Evolutionary conservation across 768 basidiomycete genomes (phyloP), one percentile per base, ranked within the genome.

Genomic region (Paxillus ammoniavirescens): DNA sequence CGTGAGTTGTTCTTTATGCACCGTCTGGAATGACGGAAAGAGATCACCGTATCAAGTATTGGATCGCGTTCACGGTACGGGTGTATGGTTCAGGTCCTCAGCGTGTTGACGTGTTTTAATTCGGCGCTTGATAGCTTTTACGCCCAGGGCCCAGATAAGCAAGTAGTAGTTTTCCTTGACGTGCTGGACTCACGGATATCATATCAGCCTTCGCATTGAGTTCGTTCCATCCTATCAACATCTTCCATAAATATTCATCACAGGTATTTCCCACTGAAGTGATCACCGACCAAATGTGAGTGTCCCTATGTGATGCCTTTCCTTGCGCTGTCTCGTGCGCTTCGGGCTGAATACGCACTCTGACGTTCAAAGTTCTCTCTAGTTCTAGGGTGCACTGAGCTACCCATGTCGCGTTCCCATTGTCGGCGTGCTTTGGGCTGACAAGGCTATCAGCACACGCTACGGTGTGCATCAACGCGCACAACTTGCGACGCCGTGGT

Each of bases 141-240:
- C 28, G 51, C 52, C 21, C 65, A 63, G 62, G 36, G 60, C 66
- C 17, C 67, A 62, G 62, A 64, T 65, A 56, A 65, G 64, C 65
- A 42, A 41, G 64, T 42, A n/a, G n/a, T 5, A 9, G 23, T 17
- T 12, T 8, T 35, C 2, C n/a, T 4, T 45, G 13, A 35, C n/a
- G 33, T 35, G 21, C 21, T 17, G 45, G n/a, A 38, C 41, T 42
- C 12, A 42, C 33, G 12, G 8, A 36, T 3, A 17, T 13, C 8
- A 14, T 8, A 15, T 2, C 35, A 64, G 63, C 51, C 13, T 15
- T 63, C 10, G 63, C 61, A 43, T 38, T 33, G 5, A 6, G 63
- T 65, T 52, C 38, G 55, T 57, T 37, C 47, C 12, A 3, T 7
- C 35, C 9, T 7, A 13, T 36, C 10, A 14, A 15, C 5, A 23